phyloP scores from a whole-genome alignment of 768 basidiomycete species.

The Phlegmacium glaucopus region DNA sequence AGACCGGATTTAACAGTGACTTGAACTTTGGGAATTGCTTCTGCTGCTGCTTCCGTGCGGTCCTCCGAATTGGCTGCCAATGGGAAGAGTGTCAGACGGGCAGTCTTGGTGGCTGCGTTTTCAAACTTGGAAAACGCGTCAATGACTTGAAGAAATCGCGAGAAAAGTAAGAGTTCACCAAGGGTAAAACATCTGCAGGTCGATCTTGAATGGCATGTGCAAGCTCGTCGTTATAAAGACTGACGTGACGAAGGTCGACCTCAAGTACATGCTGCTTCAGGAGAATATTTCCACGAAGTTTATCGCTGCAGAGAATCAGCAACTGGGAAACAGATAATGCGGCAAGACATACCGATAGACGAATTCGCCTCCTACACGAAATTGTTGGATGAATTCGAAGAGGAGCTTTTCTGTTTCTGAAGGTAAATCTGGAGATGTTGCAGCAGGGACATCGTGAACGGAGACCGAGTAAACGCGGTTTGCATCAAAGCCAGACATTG shows the following conservation, averaged over 20 bases:
- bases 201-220: slow-evolving; percentile 87
- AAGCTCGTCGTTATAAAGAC: slow-evolving; percentile 90
- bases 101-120: slow-evolving; percentile 82
- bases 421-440: slow-evolving; percentile 62
- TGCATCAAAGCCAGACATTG: slow-evolving; percentile 82
- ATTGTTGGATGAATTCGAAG: slow-evolving; percentile 83
- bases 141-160: neutral
- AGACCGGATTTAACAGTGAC: slow-evolving; percentile 86
- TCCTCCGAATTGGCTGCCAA: slow-evolving; percentile 52
- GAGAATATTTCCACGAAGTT: slow-evolving; percentile 83
- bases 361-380: slow-evolving; percentile 87
- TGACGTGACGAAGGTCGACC: slow-evolving; percentile 75
- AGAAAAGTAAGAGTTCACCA: slow-evolving; percentile 48
- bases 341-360: slow-evolving; percentile 70
- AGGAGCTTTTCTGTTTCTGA: slow-evolving; percentile 80
- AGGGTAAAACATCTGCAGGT: slow-evolving; percentile 84
- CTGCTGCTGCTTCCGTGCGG: slow-evolving; percentile 33
- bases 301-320: slow-evolving; percentile 54
- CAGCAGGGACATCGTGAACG: slow-evolving; percentile 61
- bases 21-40: slow-evolving; percentile 67
- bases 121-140: slow-evolving; percentile 65
- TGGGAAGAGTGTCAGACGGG: slow-evolving; percentile 81
- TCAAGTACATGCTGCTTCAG: slow-evolving; percentile 86
- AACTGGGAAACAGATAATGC: neutral
- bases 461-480: slow-evolving; percentile 80